Evolutionary conservation across 2,329 filamentous ascomycete genomes (phyloP).

Genomic region (Neonectria sp.): DNA sequence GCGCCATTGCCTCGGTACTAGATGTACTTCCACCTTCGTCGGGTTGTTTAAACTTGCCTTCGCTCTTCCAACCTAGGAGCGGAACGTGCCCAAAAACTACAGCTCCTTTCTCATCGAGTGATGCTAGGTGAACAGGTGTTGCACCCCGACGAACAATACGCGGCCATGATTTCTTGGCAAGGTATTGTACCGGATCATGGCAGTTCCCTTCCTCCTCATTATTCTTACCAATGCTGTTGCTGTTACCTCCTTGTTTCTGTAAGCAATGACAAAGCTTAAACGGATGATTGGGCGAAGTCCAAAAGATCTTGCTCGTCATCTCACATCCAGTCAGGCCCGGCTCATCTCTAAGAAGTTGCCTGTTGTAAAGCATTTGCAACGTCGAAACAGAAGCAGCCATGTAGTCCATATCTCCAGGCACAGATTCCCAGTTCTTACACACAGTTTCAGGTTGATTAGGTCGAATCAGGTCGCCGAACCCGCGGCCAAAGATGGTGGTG

Average conservation of each 20-base stretch:
- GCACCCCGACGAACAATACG: not conserved
- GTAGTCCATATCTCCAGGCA: conserved; percentile 14
- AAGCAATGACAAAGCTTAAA: too few relatives aligned
- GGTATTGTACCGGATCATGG: too few relatives aligned
- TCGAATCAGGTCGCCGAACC: conserved; percentile 21
- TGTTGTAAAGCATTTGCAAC: conserved; percentile 23
- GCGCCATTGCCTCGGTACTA: not conserved
- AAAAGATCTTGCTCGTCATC: too few relatives aligned
- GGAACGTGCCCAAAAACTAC: conserved; percentile 21
- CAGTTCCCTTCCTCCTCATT: too few relatives aligned
- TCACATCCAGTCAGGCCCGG: too few relatives aligned
- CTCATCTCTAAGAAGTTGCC: not conserved
- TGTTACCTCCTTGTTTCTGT: too few relatives aligned
- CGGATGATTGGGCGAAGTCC: too few relatives aligned
- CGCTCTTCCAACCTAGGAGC: conserved; percentile 1
- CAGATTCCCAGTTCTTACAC: conserved; percentile 10
- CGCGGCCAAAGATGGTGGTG: conserved; percentile 12
- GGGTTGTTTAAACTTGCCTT: not conserved
- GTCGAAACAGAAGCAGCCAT: conserved; percentile 19
- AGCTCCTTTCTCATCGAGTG: conserved; percentile 1
- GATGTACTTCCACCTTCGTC: not conserved
- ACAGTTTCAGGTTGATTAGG: not conserved
- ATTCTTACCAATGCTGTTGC: too few relatives aligned
- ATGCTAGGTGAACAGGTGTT: not conserved
- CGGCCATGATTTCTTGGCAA: too few relatives aligned